Evolutionary conservation across 495 filamentous ascomycete genomes (phyloP), one percentile per base, ranked within the genome.

Genomic region (Penicillium tannophilum): DNA sequence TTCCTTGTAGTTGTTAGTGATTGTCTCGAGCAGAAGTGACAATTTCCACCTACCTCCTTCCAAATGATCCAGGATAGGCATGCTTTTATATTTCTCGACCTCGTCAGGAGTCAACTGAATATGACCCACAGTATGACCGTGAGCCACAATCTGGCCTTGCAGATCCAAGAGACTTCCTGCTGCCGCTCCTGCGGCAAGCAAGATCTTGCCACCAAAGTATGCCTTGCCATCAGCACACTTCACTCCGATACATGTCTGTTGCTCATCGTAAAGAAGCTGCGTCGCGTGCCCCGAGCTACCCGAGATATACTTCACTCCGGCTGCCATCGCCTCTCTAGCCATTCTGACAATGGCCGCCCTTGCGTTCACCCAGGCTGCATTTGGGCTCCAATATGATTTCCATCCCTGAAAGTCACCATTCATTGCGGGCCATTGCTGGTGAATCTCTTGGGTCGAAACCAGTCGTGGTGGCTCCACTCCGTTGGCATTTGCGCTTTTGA

Each of bases 131-230:
- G 48, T 26, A 23, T 71, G 68, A 0, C 65, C 65, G 50, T 66
- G 65, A 4, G 69, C 66, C 6, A 53, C 58, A 9, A 71, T 63
- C 48, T 76, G 73, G 10, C 59, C 65, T 3, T 76, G 46, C 28
- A 75, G 17, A 31, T 76, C 72, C n/a, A 76, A 57, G 33, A 76
- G 58, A 35, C 58, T 57, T 9, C 70, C 63, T 23, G 66, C 70
- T 69, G 19, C 24, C 8, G 51, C 51, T 3, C 51, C 51, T 14
- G 51, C 35, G 3, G 51, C 51, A 28, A 54, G 12, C 16, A 54
- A 16, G 2, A 54, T 20, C 33, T 24, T 39, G n/a, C 43, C 36
- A 7, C 19, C 51, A 0, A 28, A 17, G 20, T 54, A 11, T 16
- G 7, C 10, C 6, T 23, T n/a, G 12, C 51, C 51, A 26, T 54